Base-by-base conservation (phyloP, 2,329 filamentous ascomycete genomes). In the Stagonosporopsis chrysanthemi region DNA sequence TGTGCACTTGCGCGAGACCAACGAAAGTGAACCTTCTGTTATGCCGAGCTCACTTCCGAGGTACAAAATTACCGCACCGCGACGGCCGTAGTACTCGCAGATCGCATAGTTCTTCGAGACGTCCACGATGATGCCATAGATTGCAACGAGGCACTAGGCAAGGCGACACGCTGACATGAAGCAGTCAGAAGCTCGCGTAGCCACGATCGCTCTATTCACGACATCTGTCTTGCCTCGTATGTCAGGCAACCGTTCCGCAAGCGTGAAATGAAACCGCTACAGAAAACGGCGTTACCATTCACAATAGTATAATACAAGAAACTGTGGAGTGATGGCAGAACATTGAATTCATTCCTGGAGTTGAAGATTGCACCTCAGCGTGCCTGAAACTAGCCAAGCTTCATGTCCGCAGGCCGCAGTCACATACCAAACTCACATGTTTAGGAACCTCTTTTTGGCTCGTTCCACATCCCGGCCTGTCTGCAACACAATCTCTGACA, bases 401-500 rank as follows among this genome's bases (percentile, higher is more conserved):
- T 76, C 71, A 74, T 56, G 57, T 55, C 61, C 64, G 62, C 56
- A 48, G 47, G 61, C 68, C 68, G 67, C 68, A 68, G 63, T 66
- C 66, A 67, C 63, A 66, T 52, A 63, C 63, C 65, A 72, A 71
- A 73, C 69, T 73, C 72, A 71, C 74, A 72, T 72, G 72, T 76
- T 75, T 75, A 58, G 59, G 56, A 66, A 58, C 60, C 63, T 64
- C 65, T 55, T 33, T 59, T 58, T 64, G 57, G 62, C 57, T 58
- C 46, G 55, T 39, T 35, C 43, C 53, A n/a, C 42, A 23, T 64
- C 68, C 67, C 59, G 55, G 60, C 44, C 62, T 61, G 47, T 65
- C 72, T 76, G 73, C 61, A 67, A 76, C 72, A 71, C 58, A 42
- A 38, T 71, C 70, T 75, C 72, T 66, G 63, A 76, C 74, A 58